These are phyloP conservation scores for Hypholoma sublateritium DNA, from an alignment of 768 basidiomycete genomes.

Conservation along the genomic window DNA sequence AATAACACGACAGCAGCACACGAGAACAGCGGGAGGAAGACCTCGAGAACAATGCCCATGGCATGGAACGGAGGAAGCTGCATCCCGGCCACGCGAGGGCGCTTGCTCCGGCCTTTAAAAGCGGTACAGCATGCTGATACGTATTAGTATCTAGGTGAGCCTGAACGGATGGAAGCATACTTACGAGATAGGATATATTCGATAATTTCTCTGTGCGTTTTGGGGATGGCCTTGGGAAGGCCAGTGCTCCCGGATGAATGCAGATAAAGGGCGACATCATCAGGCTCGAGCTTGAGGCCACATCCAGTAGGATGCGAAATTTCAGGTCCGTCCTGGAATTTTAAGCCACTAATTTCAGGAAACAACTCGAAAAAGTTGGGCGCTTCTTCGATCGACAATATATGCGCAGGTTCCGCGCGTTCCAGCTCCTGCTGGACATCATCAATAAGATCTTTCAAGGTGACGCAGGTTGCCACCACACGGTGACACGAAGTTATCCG, in stretches of 20 bases:
- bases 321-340: background rate
- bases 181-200: background rate
- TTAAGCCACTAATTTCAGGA: background rate
- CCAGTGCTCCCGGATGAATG: slow-evolving; percentile 15
- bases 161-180: too few relatives aligned
- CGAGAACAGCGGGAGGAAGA: slow-evolving; percentile 24
- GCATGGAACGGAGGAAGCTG: slow-evolving; percentile 33
- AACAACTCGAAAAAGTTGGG: too few relatives aligned
- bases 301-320: background rate
- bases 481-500: slow-evolving; percentile 27
- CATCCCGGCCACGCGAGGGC: slow-evolving; percentile 17
- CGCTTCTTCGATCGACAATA: too few relatives aligned
- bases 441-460: slow-evolving; percentile 17
- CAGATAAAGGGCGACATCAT: slow-evolving; percentile 12
- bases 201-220: slow-evolving; percentile 20
- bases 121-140: background rate
- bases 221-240: slow-evolving; percentile 38
- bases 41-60: slow-evolving; percentile 23
- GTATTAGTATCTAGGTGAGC: too few relatives aligned
- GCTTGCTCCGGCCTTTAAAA: background rate
- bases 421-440: background rate
- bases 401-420: too few relatives aligned
- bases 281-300: slow-evolving; percentile 15
- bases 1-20: slow-evolving; percentile 20
- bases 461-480: slow-evolving; percentile 27